Conservation (phyloP, 2,329 filamentous ascomycete genomes). For the Apiospora malaysiana region DNA sequence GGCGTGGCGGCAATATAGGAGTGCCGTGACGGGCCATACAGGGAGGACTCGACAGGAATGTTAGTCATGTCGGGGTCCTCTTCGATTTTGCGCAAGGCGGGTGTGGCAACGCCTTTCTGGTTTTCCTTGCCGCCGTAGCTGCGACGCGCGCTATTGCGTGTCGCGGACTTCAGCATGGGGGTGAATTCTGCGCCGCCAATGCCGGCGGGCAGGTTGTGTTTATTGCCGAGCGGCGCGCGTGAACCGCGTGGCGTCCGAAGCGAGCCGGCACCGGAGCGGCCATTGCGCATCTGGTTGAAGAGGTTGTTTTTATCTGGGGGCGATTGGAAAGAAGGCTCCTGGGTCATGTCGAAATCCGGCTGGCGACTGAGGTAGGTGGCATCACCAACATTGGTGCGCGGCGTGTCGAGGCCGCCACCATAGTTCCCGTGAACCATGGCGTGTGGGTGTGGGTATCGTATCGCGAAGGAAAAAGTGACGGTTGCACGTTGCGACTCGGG, state of each 20-base stretch:
- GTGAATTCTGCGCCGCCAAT: slow-evolving; percentile 84
- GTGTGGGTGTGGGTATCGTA: slow-evolving; percentile 18
- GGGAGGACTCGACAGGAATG: slow-evolving; percentile 74
- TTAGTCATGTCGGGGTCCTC: slow-evolving; percentile 74
- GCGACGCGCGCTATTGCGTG: slow-evolving; percentile 71
- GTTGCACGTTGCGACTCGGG: slow-evolving; percentile 9
- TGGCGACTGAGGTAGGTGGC: slow-evolving; percentile 76
- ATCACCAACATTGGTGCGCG: slow-evolving; percentile 84
- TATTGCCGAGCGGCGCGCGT: slow-evolving; percentile 73
- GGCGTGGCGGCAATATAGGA: slow-evolving; percentile 74
- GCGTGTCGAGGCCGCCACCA: slow-evolving; percentile 73
- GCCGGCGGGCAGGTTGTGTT: slow-evolving; percentile 71
- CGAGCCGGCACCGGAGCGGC: slow-evolving; percentile 60
- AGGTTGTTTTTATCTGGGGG: slow-evolving; percentile 80
- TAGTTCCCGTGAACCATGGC: slow-evolving; percentile 69
- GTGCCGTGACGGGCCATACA: slow-evolving; percentile 70
- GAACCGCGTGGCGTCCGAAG: slow-evolving; percentile 75
- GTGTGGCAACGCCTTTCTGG: slow-evolving; percentile 67
- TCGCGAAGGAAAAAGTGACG: slow-evolving; percentile 8
- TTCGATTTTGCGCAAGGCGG: slow-evolving; percentile 69
- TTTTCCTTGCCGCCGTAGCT: slow-evolving; percentile 64
- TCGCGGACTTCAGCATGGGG: slow-evolving; percentile 84
- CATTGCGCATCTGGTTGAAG: slow-evolving; percentile 75
- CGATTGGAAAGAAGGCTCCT: slow-evolving; percentile 85
- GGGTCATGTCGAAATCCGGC: slow-evolving; percentile 81